phyloP scores from a whole-genome alignment of 805 yeast species.

The Saturnispora saitoi region DNA sequence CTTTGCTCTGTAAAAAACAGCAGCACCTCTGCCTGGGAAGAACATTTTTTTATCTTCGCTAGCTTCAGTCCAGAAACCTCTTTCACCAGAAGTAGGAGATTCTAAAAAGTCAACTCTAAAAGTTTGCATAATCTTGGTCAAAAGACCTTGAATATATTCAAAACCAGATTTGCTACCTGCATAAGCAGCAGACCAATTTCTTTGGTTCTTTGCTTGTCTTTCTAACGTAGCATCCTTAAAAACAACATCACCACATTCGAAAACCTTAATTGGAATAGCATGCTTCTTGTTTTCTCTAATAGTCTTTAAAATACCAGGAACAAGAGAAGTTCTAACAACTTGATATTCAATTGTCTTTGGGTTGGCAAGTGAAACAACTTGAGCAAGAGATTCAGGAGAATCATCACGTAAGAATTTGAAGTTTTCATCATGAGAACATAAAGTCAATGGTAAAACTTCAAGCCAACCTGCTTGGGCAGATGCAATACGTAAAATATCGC shows the following conservation, averaged over 20 bases:
- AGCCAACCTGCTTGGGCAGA: conserved; percentile 93
- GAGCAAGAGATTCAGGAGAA: conserved; percentile 43
- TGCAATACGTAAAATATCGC: conserved; percentile 85
- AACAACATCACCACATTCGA: conserved; percentile 92
- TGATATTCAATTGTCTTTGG: conserved; percentile 97
- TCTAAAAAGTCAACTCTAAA: conserved; percentile 81
- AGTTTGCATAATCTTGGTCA: conserved; percentile 94
- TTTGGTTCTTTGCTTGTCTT: conserved; percentile 84
- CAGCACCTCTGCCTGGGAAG: conserved; percentile 98
- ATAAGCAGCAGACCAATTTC: conserved; percentile 89
- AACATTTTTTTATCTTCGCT: conserved; percentile 58
- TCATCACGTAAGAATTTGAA: conserved; percentile 69
- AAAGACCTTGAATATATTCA: conserved; percentile 87
- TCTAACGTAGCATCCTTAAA: conserved; percentile 68
- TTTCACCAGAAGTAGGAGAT: conserved; percentile 40
- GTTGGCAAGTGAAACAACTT: conserved; percentile 84
- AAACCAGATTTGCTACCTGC: conserved; percentile 96
- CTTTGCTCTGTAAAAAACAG: conserved; percentile 60
- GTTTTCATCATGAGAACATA: conserved; percentile 96
- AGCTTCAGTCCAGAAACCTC: conserved; percentile 85
- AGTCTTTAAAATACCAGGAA: conserved; percentile 93
- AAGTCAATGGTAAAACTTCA: conserved; percentile 91
- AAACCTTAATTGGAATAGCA: conserved; percentile 87
- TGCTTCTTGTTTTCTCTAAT: conserved; percentile 94
- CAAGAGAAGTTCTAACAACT: conserved; percentile 89